These are phyloP conservation scores for Telopea speciosissima DNA, from an alignment of 177 flowering plant species.

Conservation along the genomic window DNA sequence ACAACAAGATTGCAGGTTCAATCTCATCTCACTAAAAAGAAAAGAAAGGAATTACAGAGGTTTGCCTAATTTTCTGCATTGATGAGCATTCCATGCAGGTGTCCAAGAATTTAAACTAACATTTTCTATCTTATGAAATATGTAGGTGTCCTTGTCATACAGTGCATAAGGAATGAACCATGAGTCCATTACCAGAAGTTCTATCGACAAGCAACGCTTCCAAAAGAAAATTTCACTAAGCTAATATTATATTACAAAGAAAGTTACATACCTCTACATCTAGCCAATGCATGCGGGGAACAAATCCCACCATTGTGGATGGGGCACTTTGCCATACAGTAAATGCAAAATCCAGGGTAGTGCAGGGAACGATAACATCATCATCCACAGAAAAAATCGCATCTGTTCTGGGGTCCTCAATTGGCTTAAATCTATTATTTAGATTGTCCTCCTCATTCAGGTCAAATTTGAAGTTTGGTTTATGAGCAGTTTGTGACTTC, in stretches of 20 bases:
- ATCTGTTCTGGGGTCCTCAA: constrained; percentile 37
- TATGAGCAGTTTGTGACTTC: constrained; percentile 34
- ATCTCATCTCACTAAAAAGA: background rate
- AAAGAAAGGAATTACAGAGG: background rate
- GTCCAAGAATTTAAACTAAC: background rate
- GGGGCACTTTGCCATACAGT: constrained; percentile 51
- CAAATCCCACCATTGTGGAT: constrained; percentile 51
- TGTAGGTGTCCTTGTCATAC: background rate
- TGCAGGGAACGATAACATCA: constrained; percentile 50
- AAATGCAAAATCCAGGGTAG: constrained; percentile 45
- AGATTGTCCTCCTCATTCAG: constrained; percentile 37
- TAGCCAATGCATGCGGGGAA: constrained; percentile 59
- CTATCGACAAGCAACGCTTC: background rate
- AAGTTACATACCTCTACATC: constrained; percentile 32
- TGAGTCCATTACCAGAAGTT: background rate
- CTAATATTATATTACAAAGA: background rate
- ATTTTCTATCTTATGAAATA: background rate
- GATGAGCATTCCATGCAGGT: background rate
- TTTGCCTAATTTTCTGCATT: background rate
- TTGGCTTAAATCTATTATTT: constrained; percentile 47
- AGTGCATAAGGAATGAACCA: background rate
- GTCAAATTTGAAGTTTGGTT: constrained; percentile 38
- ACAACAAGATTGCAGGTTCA: background rate
- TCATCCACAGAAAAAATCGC: constrained; percentile 61
- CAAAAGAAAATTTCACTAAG: background rate